These are phyloP conservation scores for Hortaea werneckii DNA, from an alignment of 2,329 filamentous ascomycete genomes.

Conservation along the genomic window DNA sequence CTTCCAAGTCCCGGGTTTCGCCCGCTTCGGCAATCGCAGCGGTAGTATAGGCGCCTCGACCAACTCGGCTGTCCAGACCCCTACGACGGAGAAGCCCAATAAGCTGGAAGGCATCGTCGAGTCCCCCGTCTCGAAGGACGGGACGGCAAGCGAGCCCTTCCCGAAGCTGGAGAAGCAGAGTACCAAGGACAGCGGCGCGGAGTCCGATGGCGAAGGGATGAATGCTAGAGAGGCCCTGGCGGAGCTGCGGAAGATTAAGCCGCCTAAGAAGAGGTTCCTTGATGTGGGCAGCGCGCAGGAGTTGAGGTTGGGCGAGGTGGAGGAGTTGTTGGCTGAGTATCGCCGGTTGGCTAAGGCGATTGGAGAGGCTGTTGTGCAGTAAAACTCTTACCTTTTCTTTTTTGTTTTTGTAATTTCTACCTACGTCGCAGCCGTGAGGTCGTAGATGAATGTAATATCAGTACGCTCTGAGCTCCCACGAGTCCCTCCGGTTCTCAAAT, in stretches of 20 bases:
- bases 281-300: constrained; percentile 37
- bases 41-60: constrained; percentile 7
- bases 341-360: constrained; percentile 34
- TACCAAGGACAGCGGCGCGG: not conserved
- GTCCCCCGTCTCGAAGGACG: constrained; percentile 7
- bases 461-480: no score
- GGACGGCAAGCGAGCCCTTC: constrained; percentile 3
- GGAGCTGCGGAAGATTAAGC: constrained; percentile 33
- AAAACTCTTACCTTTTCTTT: no score
- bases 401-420: no score
- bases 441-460: no score
- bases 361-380: constrained; percentile 29
- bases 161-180: constrained; percentile 2
- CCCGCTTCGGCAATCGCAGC: constrained; percentile 23
- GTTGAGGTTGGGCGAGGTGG: constrained; percentile 38
- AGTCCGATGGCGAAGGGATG: constrained; percentile 13
- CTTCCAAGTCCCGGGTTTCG: constrained; percentile 24
- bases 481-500: no score
- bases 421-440: no score
- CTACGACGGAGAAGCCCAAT: not conserved
- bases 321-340: constrained; percentile 32
- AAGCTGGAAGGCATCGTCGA: constrained; percentile 19
- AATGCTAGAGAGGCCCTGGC: constrained; percentile 37
- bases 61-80: not conserved
- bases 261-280: constrained; percentile 38